These are phyloP conservation scores for Sphagnum magellanicum DNA, from an alignment of 228 moss, liverwort and hornwort genomes.

Conservation along the genomic window DNA sequence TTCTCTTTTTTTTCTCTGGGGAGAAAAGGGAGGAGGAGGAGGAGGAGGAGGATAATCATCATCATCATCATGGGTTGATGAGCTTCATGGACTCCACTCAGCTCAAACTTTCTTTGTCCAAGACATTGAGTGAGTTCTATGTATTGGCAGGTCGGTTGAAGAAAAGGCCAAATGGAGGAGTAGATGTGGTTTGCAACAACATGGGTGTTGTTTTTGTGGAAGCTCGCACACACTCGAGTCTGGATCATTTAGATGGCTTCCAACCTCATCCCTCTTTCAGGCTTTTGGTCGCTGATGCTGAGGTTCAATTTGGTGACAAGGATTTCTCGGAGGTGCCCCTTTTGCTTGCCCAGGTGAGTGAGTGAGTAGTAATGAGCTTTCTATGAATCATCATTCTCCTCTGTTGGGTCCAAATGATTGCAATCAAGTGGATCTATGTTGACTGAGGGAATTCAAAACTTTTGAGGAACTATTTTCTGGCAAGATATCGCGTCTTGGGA, in stretches of 20 bases:
- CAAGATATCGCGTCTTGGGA: neutral
- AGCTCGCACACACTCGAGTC: slow-evolving; percentile 5
- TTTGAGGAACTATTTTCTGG: neutral
- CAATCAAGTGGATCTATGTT: neutral
- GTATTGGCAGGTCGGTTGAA: slow-evolving; percentile 17
- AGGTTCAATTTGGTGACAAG: neutral
- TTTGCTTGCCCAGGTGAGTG: slow-evolving; percentile 18
- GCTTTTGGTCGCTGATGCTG: slow-evolving; percentile 9
- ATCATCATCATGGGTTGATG: neutral
- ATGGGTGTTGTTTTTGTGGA: slow-evolving; percentile 18
- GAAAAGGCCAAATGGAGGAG: slow-evolving; percentile 16
- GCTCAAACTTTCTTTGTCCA: slow-evolving; percentile 16
- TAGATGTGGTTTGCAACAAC: slow-evolving; percentile 22
- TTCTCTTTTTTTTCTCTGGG: slow-evolving; percentile 18
- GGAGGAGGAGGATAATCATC: neutral
- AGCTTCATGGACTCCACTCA: slow-evolving; percentile 11
- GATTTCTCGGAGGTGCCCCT: slow-evolving; percentile 8
- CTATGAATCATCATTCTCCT: neutral
- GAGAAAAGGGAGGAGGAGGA: too few species aligned
- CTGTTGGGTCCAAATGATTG: neutral
- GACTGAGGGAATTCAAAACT: neutral
- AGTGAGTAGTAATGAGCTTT: neutral
- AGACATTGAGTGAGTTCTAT: slow-evolving; percentile 19
- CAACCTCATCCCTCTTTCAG: slow-evolving; percentile 15
- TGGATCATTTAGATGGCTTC: slow-evolving; percentile 10